Evolutionary conservation across 805 yeast species (phyloP), one percentile per base, ranked within the genome.

Genomic region (Suhomyces canberraensis): DNA sequence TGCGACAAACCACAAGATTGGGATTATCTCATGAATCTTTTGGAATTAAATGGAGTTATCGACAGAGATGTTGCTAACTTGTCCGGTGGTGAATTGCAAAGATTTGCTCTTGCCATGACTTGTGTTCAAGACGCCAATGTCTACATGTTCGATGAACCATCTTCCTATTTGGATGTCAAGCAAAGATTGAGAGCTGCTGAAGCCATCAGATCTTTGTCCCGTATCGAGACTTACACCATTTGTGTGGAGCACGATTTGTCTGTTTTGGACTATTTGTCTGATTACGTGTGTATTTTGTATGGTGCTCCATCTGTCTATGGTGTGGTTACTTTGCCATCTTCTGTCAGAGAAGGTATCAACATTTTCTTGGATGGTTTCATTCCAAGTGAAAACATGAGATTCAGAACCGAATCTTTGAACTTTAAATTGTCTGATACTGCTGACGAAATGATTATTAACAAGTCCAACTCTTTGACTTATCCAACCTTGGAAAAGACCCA

Each of bases 241-340:
- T 90, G 91, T 62, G 99, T 93, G 44, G 99, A 93, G 76, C 99
- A 93, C 74, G 99, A 93, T 78, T 76, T 93, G 68, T 90, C 97
- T 3, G 98, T 93, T 18, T 74, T 93, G 66, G 99, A 93, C 73
- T 93, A 93, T 64, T 75, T 93, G 52, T 91, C 98, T 11, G 99
- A 93, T 70, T 93, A 83, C 51, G 89, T 93, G 40, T 93, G 98
- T 78, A 93, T 93, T 53, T 69, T 93, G 40, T 93, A 93, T 61
- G 99, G 99, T 73, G 95, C 88, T 35, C 96, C 99, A 35, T 91
- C 98, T 6, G 96, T 93, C 29, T 93, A 93, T 61, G 99, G 99
- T 75, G 98, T 93, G 46, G 99, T 93, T 34, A 88, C 97, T 16
- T 73, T 93, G 62, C 99, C 99, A 36, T 69, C 95, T 0, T 86